phyloP scores from a whole-genome alignment of 2,329 filamentous ascomycete genomes.

The Aspergillus bombycis region DNA sequence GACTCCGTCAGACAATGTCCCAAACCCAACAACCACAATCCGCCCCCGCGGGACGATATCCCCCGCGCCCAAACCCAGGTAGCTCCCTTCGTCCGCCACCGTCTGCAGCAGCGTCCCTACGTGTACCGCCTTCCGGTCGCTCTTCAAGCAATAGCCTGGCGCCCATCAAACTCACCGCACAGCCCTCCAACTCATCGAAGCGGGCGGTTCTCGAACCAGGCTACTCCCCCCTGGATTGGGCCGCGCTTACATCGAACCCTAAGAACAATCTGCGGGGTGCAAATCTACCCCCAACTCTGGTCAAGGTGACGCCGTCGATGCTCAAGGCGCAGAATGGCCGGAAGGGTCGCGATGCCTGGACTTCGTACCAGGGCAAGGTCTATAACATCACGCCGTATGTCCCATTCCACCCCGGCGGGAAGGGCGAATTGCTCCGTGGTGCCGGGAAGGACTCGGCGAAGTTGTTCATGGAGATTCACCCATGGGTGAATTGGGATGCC shows the following conservation, averaged over 20 bases:
- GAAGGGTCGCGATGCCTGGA: constrained; percentile 87
- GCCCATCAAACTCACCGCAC: constrained; percentile 46
- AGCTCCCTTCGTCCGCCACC: constrained; percentile 45
- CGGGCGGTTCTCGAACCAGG: constrained; percentile 72
- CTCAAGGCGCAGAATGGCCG: constrained; percentile 79
- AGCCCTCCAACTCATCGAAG: constrained; percentile 48
- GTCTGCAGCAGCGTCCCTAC: constrained; percentile 48
- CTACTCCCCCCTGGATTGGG: constrained; percentile 96
- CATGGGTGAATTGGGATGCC: constrained; percentile 71
- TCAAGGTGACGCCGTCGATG: constrained; percentile 79
- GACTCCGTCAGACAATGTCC: constrained; percentile 28
- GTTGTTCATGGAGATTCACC: constrained; percentile 66
- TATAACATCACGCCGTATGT: constrained; percentile 93
- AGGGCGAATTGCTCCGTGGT: constrained; percentile 63
- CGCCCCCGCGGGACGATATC: constrained; percentile 21
- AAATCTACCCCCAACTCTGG: constrained; percentile 55
- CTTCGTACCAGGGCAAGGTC: constrained; percentile 81
- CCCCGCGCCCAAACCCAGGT: constrained; percentile 32
- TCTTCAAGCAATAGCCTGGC: constrained; percentile 47
- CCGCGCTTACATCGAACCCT: constrained; percentile 68
- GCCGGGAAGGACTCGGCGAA: constrained; percentile 68
- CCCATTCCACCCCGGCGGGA: constrained; percentile 84
- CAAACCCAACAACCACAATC: constrained; percentile 22
- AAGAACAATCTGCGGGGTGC: constrained; percentile 67
- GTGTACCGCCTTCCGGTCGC: constrained; percentile 44